Evolutionary conservation across 352 stramenopile species (phyloP), one percentile per base, ranked within the genome.

Genomic region (Phytophthora niederhauseri): DNA sequence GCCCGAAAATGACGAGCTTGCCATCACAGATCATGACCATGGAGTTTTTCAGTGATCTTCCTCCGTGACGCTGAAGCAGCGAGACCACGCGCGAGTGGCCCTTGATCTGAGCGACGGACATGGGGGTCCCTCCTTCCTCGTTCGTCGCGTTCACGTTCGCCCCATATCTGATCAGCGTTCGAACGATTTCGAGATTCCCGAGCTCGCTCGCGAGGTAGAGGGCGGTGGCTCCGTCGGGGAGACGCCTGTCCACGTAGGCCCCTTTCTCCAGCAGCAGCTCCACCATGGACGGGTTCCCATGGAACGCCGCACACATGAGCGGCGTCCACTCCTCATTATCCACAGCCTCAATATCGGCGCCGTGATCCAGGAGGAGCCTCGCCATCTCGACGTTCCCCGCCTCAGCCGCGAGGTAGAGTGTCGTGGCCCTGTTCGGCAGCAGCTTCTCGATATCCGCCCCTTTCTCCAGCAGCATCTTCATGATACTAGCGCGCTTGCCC

Each of bases 291-390:
- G 60, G 51, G 20, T 67, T 38, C 2, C 49, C 50, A 49, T 38
- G 36, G 38, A 61, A 61, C 28, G 61, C 61, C 28, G 61, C 61
- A 50, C 49, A 61, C 61, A 67, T 67, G n/a, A 67, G 41, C n/a
- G 61, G 24, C 3, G 61, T 67, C 20, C 49, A 28, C 12, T 38
- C 15, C 7, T 22, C 34, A 11, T 36, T 17, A 43, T 64, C 57
- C 2, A 22, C 15, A n/a, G 30, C 38, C 12, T 67, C 41, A 19
- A 61, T 20, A 24, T 8, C 19, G 14, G 51, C 61, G 26, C 43
- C 52, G 11, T 61, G 36, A 0, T 61, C 26, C 8, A 67, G 22
- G 2, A 61, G 22, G 17, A 19, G 7, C 45, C 50, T 11, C 2
- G 61, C 26, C 9, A 61, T 30, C 12, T 24, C 41, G 11, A 36